A percentile compares a stretch with the other conserved stretches of the same genome.
Evolutionary conservation across 2,329 filamentous ascomycete species (phyloP).

Genomic region (Xylariaceae sp.): DNA sequence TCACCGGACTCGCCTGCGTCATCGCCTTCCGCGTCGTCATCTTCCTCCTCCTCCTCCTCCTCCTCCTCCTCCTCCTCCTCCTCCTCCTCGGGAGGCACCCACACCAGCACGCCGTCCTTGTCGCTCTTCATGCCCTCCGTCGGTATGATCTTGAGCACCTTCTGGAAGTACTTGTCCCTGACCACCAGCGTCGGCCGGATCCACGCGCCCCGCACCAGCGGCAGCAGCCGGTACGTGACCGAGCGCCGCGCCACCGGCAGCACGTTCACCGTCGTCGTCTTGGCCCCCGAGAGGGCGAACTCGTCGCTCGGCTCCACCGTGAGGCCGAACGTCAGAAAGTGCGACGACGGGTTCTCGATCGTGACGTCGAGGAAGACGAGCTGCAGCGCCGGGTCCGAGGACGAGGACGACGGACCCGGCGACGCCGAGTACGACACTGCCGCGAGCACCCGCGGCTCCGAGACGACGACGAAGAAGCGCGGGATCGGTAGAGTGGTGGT

Average conservation of each 20-base stretch:
- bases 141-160: slow-evolving; percentile 72
- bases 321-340: slow-evolving; percentile 89
- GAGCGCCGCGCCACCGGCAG: slow-evolving; percentile 71
- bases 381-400: slow-evolving; percentile 25
- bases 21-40: no score
- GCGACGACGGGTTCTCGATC: slow-evolving; percentile 88
- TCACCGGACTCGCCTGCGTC: no score
- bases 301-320: slow-evolving; percentile 87
- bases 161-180: slow-evolving; percentile 87
- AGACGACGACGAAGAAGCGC: slow-evolving; percentile 69
- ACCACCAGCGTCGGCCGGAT: slow-evolving; percentile 68
- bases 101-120: slow-evolving; percentile 57
- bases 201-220: slow-evolving; percentile 59
- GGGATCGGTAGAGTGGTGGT: slow-evolving; percentile 68
- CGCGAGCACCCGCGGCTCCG: slow-evolving; percentile 78
- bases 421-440: slow-evolving; percentile 39
- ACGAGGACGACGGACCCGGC: slow-evolving; percentile 12
- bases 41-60: background rate
- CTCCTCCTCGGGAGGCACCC: slow-evolving; percentile 44
- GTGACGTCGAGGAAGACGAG: slow-evolving; percentile 48
- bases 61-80: slow-evolving; percentile 15
- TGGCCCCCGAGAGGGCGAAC: slow-evolving; percentile 88
- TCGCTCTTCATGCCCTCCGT: slow-evolving; percentile 64
- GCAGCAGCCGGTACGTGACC: slow-evolving; percentile 67
- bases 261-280: slow-evolving; percentile 71